Evolutionary conservation across 352 stramenopile genomes (phyloP).

Genomic region (Pythium monospermum): DNA sequence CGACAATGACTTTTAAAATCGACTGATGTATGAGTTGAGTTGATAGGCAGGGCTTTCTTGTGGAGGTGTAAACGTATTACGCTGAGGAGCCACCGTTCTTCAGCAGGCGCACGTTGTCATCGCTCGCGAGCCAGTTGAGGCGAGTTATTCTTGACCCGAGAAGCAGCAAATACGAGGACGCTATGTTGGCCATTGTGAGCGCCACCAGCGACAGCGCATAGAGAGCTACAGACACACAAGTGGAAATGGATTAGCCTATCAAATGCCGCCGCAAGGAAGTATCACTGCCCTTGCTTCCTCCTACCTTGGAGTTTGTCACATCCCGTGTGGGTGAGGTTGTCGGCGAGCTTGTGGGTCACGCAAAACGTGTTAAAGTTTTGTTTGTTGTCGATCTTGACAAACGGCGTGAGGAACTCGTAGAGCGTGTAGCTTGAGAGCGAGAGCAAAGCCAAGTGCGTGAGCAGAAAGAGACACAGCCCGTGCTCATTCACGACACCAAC

Average conservation of each 20-base stretch:
- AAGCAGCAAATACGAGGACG: slow-evolving; percentile 35
- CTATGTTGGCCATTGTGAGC: slow-evolving; percentile 33
- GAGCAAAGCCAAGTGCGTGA: slow-evolving; percentile 35
- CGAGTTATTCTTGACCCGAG: slow-evolving; percentile 42
- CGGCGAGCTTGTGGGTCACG: slow-evolving; percentile 24
- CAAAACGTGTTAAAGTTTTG: slow-evolving; percentile 29
- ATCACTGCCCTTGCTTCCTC: neutral
- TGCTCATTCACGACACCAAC: slow-evolving; percentile 35
- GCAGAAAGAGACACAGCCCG: slow-evolving; percentile 34
- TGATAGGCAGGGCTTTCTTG: too few species aligned
- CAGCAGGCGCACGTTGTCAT: slow-evolving; percentile 26
- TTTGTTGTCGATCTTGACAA: slow-evolving; percentile 19
- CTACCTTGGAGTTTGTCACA: slow-evolving; percentile 40
- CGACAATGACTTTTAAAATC: too few species aligned
- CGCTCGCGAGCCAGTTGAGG: slow-evolving; percentile 28
- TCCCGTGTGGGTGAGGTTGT: slow-evolving; percentile 40
- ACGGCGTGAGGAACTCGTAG: slow-evolving; percentile 33
- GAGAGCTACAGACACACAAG: slow-evolving; percentile 27
- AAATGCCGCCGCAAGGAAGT: neutral
- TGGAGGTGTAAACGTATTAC: too few species aligned
- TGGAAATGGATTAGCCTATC: too few species aligned
- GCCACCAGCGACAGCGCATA: slow-evolving; percentile 40
- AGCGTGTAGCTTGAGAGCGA: slow-evolving; percentile 36
- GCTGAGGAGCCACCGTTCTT: slow-evolving; percentile 24
- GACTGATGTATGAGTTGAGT: too few species aligned